phyloP scores from a whole-genome alignment of 495 filamentous ascomycete genomes.

The Talaromyces liani region DNA sequence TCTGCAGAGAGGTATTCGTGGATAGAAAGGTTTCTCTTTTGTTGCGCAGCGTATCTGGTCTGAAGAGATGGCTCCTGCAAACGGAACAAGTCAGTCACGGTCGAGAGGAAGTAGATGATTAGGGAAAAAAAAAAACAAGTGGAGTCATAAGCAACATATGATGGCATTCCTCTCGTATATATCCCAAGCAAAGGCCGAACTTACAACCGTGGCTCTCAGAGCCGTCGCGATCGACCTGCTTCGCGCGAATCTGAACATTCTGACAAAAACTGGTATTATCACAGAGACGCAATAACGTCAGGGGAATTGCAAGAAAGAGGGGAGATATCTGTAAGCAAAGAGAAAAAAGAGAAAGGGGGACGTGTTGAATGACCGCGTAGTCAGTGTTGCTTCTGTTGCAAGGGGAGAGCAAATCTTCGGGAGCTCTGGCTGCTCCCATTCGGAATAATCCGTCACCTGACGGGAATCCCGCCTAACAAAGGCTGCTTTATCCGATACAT shows the following conservation, averaged over 20 bases:
- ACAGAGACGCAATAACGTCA: neutral
- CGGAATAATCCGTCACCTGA: conserved; percentile 10
- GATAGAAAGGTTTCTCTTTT: conserved; percentile 84
- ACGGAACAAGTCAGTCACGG: neutral
- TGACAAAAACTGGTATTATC: conserved; percentile 7
- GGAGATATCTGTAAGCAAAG: conserved; percentile 15
- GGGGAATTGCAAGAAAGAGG: conserved; percentile 3
- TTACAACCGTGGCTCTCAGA: conserved; percentile 56
- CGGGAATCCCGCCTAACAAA: neutral
- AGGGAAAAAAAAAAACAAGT: neutral
- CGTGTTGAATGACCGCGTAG: neutral
- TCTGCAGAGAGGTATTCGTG: conserved; percentile 95
- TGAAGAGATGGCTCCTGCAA: conserved; percentile 41
- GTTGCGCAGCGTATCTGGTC: conserved; percentile 47
- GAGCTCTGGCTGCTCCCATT: neutral
- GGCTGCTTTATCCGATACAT: conserved; percentile 1
- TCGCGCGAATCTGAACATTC: conserved; percentile 72
- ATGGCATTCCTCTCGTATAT: conserved; percentile 7
- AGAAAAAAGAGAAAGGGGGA: neutral
- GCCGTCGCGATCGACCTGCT: conserved; percentile 60
- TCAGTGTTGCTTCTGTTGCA: neutral
- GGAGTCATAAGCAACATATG: neutral
- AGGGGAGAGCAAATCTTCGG: conserved; percentile 1
- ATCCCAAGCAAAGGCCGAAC: conserved; percentile 16
- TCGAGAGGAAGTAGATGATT: neutral